Percentiles rank a stretch among this genome's conserved stretches.
Evolutionary conservation across 1,284 basidiomycete species (phyloP).

Genomic region (Ustilago esculenta): DNA sequence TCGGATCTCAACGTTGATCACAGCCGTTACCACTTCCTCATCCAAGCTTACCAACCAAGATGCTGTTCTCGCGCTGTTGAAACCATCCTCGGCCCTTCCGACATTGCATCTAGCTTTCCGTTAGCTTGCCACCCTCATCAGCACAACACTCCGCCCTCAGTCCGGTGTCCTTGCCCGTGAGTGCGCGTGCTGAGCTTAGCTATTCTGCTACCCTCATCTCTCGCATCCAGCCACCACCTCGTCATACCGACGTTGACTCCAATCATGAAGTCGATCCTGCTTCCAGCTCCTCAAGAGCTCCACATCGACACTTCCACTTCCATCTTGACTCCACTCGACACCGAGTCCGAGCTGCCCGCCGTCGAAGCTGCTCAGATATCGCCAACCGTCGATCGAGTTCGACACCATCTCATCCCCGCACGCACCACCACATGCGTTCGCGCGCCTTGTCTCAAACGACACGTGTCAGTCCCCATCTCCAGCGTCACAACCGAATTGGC

Average conservation of each 20-base stretch:
- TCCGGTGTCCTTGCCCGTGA: too few relatives aligned
- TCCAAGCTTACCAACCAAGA: not conserved
- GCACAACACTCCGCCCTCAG: not conserved
- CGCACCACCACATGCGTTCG: conserved; percentile 43
- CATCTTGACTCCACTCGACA: conserved; percentile 3
- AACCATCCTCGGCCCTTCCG: not conserved
- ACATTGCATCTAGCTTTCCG: too few relatives aligned
- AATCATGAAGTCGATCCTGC: conserved; percentile 9
- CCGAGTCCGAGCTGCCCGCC: conserved; percentile 24
- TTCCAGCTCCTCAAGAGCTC: conserved; percentile 19
- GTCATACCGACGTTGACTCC: not conserved
- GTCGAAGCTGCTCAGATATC: conserved; percentile 38
- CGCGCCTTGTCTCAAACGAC: conserved; percentile 48
- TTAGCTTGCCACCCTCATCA: not conserved
- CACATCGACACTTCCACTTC: conserved; percentile 23
- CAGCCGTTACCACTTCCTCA: too few relatives aligned
- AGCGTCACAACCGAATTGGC: conserved; percentile 17
- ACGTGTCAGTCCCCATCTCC: conserved; percentile 28
- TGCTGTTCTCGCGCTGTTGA: conserved; percentile 4
- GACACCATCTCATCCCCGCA: conserved; percentile 48
- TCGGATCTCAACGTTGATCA: not conserved
- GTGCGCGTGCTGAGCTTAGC: too few relatives aligned
- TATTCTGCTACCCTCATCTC: too few relatives aligned
- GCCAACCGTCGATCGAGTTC: conserved; percentile 35
- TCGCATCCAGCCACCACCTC: not conserved